A percentile compares a stretch with the other conserved stretches of the same genome.
These are phyloP conservation scores for Boletus tomentosulus DNA, from an alignment of 768 basidiomycete genomes.

Conservation along the genomic window DNA sequence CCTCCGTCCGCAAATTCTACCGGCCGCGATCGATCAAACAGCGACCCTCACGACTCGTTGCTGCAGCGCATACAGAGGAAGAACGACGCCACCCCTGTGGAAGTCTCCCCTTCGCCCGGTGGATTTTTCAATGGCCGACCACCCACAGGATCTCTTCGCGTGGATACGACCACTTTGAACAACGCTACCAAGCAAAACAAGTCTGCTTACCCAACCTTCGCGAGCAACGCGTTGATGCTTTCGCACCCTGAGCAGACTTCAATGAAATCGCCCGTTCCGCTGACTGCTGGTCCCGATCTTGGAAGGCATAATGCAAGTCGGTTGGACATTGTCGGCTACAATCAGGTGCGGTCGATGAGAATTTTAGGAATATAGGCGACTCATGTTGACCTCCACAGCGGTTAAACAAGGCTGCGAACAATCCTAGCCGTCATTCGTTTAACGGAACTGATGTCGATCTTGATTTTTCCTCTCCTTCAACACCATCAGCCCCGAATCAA, in stretches of 20 bases:
- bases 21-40: constrained; percentile 69
- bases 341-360: constrained; percentile 46
- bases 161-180: constrained; percentile 68
- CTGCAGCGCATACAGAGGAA: constrained; percentile 73
- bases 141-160: constrained; percentile 64
- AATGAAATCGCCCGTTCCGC: constrained; percentile 70
- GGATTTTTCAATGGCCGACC: constrained; percentile 58
- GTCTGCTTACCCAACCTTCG: constrained; percentile 70
- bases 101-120: constrained; percentile 39
- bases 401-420: constrained; percentile 42
- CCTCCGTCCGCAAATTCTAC: constrained; percentile 49
- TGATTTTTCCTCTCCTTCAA: constrained; percentile 54
- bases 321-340: constrained; percentile 69
- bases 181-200: constrained; percentile 71
- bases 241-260: constrained; percentile 51
- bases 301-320: constrained; percentile 71
- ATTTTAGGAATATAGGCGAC: constrained; percentile 3
- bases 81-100: constrained; percentile 56
- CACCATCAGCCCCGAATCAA: constrained; percentile 45
- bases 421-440: constrained; percentile 66
- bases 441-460: constrained; percentile 66
- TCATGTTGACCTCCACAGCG: constrained; percentile 33
- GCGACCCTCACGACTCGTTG: constrained; percentile 76
- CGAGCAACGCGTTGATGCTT: constrained; percentile 48
- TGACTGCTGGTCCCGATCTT: constrained; percentile 82